Conservation (phyloP, 192 early-diverging fungal species). For the Gryganskiella cystojenkinii region DNA sequence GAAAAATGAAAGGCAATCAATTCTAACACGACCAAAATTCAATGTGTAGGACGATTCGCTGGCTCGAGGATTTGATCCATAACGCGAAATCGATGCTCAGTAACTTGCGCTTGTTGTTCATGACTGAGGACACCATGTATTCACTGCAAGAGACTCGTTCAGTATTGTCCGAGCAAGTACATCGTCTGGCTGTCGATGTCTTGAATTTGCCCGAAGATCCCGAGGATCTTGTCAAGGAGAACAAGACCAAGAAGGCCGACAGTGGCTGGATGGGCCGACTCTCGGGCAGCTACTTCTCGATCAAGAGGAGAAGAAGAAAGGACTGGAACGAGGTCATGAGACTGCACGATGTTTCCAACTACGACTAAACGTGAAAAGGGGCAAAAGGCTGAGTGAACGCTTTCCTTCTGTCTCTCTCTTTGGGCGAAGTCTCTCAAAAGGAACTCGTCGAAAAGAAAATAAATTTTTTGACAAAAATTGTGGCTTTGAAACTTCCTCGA, state of each 20-base stretch:
- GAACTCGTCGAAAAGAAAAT: too few species aligned
- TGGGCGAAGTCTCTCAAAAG: too few species aligned
- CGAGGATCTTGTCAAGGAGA: slow-evolving; percentile 46
- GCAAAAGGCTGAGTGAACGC: not conserved
- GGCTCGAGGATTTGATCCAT: slow-evolving; percentile 54
- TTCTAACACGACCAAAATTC: too few species aligned
- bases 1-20: too few species aligned
- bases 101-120: slow-evolving; percentile 34
- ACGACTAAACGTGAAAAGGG: slow-evolving; percentile 21
- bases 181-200: slow-evolving; percentile 42
- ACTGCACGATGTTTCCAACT: slow-evolving; percentile 49
- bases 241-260: slow-evolving; percentile 36
- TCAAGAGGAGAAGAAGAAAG: slow-evolving; percentile 57
- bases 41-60: slow-evolving; percentile 42
- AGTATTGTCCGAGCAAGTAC: slow-evolving; percentile 30
- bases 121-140: slow-evolving; percentile 41
- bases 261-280: slow-evolving; percentile 40
- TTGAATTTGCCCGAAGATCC: slow-evolving; percentile 52
- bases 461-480: too few species aligned
- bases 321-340: slow-evolving; percentile 58
- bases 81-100: slow-evolving; percentile 47
- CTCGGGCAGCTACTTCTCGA: slow-evolving; percentile 53
- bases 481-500: too few species aligned
- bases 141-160: slow-evolving; percentile 29
- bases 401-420: too few species aligned